Percentiles rank a stretch among this genome's conserved stretches.
phyloP scores from a whole-genome alignment of 2,329 filamentous ascomycete genomes.

The Alternaria ventricosa region DNA sequence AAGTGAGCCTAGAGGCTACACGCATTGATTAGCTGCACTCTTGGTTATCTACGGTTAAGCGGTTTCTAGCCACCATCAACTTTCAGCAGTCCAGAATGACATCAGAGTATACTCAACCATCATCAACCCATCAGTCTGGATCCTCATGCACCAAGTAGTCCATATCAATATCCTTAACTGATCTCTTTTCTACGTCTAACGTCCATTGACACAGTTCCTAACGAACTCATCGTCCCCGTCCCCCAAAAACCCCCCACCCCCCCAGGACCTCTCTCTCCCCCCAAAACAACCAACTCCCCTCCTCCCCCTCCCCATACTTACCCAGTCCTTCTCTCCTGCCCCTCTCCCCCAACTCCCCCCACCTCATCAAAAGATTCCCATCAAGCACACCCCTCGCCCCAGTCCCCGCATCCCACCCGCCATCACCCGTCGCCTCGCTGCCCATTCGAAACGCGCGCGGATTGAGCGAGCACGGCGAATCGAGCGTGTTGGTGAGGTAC shows the following conservation, averaged over 20 bases:
- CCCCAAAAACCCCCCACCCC: constrained; percentile 65
- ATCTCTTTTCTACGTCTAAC: too few species aligned
- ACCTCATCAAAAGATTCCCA: constrained; percentile 75
- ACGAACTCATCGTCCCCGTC: constrained; percentile 10
- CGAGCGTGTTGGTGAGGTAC: constrained; percentile 77
- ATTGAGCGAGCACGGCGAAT: constrained; percentile 77
- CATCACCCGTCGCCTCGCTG: constrained; percentile 47
- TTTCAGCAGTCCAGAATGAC: too few species aligned
- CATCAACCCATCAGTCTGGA: too few species aligned
- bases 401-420: constrained; percentile 43
- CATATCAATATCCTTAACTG: too few species aligned
- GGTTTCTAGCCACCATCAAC: too few species aligned
- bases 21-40: too few species aligned
- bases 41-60: too few species aligned
- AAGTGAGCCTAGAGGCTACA: too few species aligned
- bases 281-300: constrained; percentile 69
- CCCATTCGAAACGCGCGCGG: constrained; percentile 75
- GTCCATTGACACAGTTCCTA: too few species aligned
- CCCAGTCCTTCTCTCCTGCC: constrained; percentile 75
- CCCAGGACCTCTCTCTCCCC: constrained; percentile 71
- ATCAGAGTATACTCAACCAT: too few species aligned
- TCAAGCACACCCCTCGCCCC: constrained; percentile 75
- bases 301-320: constrained; percentile 71
- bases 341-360: constrained; percentile 76
- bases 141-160: too few species aligned